A percentile compares a stretch with the other conserved stretches of the same genome.
Conservation (phyloP, 2,329 filamentous ascomycete species). For the Corniculantispora saksenae region DNA sequence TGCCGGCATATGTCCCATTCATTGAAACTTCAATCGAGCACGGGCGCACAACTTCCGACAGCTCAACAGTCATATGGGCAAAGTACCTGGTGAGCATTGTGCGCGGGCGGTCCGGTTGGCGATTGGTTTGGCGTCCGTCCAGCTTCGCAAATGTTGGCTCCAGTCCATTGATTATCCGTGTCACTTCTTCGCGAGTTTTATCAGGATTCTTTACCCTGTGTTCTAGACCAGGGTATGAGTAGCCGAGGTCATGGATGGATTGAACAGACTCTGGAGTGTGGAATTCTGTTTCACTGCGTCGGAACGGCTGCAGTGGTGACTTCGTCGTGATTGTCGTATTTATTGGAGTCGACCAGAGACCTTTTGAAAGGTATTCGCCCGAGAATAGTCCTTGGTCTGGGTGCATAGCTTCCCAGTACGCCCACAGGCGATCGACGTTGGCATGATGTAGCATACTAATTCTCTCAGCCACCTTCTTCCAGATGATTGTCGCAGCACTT, state of each 20-base stretch:
- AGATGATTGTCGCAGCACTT: slow-evolving; percentile 20
- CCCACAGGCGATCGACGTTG: slow-evolving; percentile 66
- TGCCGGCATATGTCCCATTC: slow-evolving; percentile 33
- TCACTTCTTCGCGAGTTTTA: slow-evolving; percentile 35
- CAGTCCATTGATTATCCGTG: slow-evolving; percentile 35
- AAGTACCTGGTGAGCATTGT: slow-evolving; percentile 33
- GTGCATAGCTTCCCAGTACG: slow-evolving; percentile 51
- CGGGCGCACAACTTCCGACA: slow-evolving; percentile 37
- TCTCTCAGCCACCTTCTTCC: neutral
- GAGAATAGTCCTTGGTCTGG: slow-evolving; percentile 38
- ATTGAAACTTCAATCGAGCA: slow-evolving; percentile 38
- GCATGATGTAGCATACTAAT: slow-evolving; percentile 49
- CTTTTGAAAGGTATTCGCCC: slow-evolving; percentile 34
- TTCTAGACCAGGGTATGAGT: slow-evolving; percentile 41
- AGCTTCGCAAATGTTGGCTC: slow-evolving; percentile 26
- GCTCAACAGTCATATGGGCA: slow-evolving; percentile 35
- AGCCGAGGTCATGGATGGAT: slow-evolving; percentile 38
- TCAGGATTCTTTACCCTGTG: slow-evolving; percentile 34
- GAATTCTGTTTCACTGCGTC: slow-evolving; percentile 37
- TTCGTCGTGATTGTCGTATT: slow-evolving; percentile 44
- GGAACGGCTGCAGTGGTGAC: slow-evolving; percentile 54
- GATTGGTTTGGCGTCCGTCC: neutral
- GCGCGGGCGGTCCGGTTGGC: neutral
- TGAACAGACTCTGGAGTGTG: slow-evolving; percentile 43
- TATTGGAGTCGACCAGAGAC: slow-evolving; percentile 42